These are phyloP conservation scores for Populus deltoides DNA, from an alignment of 345 rosid genomes.

Conservation along the genomic window DNA sequence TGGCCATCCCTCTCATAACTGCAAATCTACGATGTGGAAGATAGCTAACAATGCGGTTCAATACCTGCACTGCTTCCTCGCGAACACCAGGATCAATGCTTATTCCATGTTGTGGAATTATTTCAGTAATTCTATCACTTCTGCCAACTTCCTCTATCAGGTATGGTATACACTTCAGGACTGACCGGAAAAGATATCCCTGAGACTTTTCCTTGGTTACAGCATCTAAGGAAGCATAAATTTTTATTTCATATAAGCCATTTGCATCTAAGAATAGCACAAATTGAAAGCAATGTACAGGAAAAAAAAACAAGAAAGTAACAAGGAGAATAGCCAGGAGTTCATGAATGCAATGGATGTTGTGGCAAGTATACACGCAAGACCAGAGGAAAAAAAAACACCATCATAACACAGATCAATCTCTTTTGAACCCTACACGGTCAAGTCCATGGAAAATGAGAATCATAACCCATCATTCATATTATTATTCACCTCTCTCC, in stretches of 20 bases:
- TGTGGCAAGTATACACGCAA: conserved; percentile 4
- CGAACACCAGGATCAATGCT: conserved; percentile 98
- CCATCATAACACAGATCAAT: no score
- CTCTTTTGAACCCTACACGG: no score
- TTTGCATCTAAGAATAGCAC: conserved; percentile 15
- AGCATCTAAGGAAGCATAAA: conserved; percentile 61
- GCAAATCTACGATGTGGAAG: conserved; percentile 95
- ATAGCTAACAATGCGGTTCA: conserved; percentile 85
- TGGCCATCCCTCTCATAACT: conserved; percentile 98
- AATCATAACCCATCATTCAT: neutral
- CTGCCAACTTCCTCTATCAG: conserved; percentile 97
- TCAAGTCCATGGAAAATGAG: neutral
- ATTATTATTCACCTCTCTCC: neutral
- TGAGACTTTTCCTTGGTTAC: conserved; percentile 97
- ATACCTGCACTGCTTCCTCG: conserved; percentile 94
- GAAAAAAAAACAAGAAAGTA: neutral
- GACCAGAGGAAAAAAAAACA: neutral
- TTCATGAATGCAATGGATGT: neutral
- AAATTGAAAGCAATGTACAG: neutral
- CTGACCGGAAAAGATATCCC: conserved; percentile 87
- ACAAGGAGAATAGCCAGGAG: neutral
- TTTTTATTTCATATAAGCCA: conserved; percentile 5
- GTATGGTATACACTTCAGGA: conserved; percentile 93
- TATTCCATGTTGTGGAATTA: conserved; percentile 98
- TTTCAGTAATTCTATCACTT: conserved; percentile 92